Conservation (phyloP, 2,329 filamentous ascomycete genomes). For the Nothophaeocryptopus gaeumannii region DNA sequence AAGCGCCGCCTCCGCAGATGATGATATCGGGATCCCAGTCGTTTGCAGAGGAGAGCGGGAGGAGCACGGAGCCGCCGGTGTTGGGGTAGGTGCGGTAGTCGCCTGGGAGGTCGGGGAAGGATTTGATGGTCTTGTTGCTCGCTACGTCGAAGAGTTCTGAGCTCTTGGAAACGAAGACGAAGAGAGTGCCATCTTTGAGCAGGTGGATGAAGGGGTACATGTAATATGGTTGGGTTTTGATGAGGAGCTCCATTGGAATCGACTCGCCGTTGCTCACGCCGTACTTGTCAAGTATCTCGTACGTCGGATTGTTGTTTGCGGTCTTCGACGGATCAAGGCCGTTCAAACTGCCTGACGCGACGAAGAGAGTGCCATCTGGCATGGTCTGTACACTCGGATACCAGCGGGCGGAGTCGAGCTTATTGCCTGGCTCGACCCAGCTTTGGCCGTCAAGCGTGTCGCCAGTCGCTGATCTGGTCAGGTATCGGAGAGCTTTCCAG, state of each 20-base stretch:
- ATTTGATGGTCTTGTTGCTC: slow-evolving; percentile 55
- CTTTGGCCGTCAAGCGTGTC: slow-evolving; percentile 45
- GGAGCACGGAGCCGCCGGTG: slow-evolving; percentile 60
- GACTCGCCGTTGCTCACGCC: slow-evolving; percentile 50
- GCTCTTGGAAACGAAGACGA: slow-evolving; percentile 57
- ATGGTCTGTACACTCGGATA: slow-evolving; percentile 59
- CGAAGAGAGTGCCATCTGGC: slow-evolving; percentile 56
- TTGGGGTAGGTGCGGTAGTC: slow-evolving; percentile 65
- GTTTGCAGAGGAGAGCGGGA: slow-evolving; percentile 60
- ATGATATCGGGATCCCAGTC: slow-evolving; percentile 59
- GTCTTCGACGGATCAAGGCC: slow-evolving; percentile 54
- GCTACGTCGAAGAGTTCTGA: slow-evolving; percentile 55
- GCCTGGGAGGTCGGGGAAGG: slow-evolving; percentile 62
- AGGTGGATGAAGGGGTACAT: slow-evolving; percentile 64
- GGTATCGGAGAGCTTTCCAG: slow-evolving; percentile 57
- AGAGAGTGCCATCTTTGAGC: slow-evolving; percentile 55
- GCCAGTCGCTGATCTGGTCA: slow-evolving; percentile 48
- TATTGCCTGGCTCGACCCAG: slow-evolving; percentile 57
- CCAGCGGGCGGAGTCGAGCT: slow-evolving; percentile 54
- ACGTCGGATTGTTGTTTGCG: slow-evolving; percentile 63
- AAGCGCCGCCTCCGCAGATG: slow-evolving; percentile 63
- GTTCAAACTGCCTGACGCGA: slow-evolving; percentile 59
- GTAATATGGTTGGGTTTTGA: slow-evolving; percentile 52
- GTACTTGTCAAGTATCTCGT: slow-evolving; percentile 54
- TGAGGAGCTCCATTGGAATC: slow-evolving; percentile 53